phyloP scores from a whole-genome alignment of 2,329 filamentous ascomycete genomes.

The Byssochlamys sp. region DNA sequence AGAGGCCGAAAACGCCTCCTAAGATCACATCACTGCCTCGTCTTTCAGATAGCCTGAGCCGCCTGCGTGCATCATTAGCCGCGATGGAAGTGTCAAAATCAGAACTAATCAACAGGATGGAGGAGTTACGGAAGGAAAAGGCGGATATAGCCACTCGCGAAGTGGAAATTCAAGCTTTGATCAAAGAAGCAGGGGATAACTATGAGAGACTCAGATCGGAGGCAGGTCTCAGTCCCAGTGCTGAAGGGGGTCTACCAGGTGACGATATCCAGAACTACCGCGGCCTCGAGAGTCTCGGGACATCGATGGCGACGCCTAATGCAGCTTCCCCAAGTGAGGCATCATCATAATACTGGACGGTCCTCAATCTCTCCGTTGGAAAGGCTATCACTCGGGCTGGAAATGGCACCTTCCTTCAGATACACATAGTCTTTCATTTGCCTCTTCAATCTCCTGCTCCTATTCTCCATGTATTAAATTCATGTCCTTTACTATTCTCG shows the following conservation, averaged over 20 bases:
- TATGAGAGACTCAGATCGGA: constrained; percentile 51
- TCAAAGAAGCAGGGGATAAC: constrained; percentile 70
- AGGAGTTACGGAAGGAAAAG: constrained; percentile 59
- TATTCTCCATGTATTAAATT: not conserved
- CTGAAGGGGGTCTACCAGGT: constrained; percentile 15
- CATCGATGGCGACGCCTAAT: constrained; percentile 17
- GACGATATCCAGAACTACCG: constrained; percentile 21
- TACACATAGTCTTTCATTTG: not conserved
- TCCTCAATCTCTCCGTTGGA: not conserved
- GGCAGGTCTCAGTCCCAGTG: constrained; percentile 22
- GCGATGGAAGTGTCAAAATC: constrained; percentile 56
- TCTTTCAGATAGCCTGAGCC: constrained; percentile 56
- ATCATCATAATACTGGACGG: constrained; percentile 11
- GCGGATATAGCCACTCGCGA: constrained; percentile 59
- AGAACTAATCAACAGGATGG: constrained; percentile 53
- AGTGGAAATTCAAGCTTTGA: constrained; percentile 65
- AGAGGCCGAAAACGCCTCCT: constrained; percentile 51
- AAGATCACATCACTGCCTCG: constrained; percentile 70
- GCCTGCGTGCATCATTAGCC: constrained; percentile 52
- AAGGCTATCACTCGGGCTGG: not conserved
- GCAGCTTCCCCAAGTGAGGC: constrained; percentile 17
- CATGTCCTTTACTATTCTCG: not conserved
- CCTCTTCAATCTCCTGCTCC: not conserved
- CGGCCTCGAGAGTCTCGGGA: constrained; percentile 30
- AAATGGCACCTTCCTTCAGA: not conserved